Evolutionary conservation across 2,329 filamentous ascomycete genomes (phyloP), one percentile per base, ranked within the genome.

Genomic region (Xylariaceae sp.): DNA sequence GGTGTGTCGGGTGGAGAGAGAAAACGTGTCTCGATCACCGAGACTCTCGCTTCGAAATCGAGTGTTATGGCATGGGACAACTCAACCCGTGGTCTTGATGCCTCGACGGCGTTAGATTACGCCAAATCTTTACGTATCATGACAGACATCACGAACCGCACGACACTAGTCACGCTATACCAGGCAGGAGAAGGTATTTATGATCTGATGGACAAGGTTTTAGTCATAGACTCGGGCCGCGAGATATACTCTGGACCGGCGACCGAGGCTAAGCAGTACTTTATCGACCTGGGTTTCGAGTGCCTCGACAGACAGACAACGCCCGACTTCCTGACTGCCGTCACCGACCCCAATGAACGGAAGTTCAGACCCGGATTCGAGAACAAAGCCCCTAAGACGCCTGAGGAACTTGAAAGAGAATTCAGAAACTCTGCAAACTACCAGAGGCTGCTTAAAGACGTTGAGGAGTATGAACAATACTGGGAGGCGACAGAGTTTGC

Each of bases 21-120:
- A 29, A 92, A 91, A 64, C 83, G 87, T 59, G 86, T 89, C 7
- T 84, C 82, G 19, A 89, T 92, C 52, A 85, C 85, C 2, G 87
- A 92, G 65, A 87, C 85, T 0, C 67, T 92, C 19, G 83, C 85
- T 4, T 85, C 85, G 6, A 85, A 86, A 63, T 82, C 82, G 1
- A 82, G 83, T 0, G 82, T 91, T 1, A 80, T 86, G 25, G 84
- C 82, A 51, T 91, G 85, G 85, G 87, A 92, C 55, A 92, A 92
- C 63, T 84, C 80, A 1, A 92, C 86, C 1, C 74, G 87, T 38
- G 88, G 88, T n/a, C 70, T 92, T 0, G 87, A 93, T 60, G 83
- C 86, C 1, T 86, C 82, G 1, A 91, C 86, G 0, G 88, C 87
- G 4, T 72, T 91, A 4, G 86, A 91, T 58, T 92, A 88, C 55